Base-by-base conservation (phyloP, 306 rosid genomes). In the Rosa persica region DNA sequence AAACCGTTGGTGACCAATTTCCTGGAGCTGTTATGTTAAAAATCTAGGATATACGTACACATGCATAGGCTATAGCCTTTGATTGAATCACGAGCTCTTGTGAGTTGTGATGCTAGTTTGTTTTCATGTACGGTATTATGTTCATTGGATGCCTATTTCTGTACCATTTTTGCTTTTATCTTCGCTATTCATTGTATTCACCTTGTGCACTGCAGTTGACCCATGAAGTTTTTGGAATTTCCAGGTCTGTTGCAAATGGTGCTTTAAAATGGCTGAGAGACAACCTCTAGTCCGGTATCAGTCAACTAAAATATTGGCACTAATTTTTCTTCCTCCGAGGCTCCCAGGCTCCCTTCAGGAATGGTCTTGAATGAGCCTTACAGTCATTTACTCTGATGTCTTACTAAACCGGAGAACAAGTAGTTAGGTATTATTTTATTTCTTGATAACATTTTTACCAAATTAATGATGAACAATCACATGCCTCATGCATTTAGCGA, bases 241-340 rank as follows among this genome's bases (percentile, higher is more conserved):
- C 85, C 93, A 92, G 98, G 85, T 89, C 93, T 49, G 88, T 89
- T 52, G 91, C 98, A 70, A 86, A 87, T 77, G 97, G 93, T 80
- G 97, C 96, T 68, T 81, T 95, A 48, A 92, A 89, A 87, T 95
- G 98, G 98, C 86, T 95, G 78, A 95, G 90, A 79, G 98, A 95
- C 80, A 95, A 92, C 77, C 91, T 95, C 46, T 95, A 93, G 89
- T 22, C 47, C 43, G 72, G 73, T 76, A 42, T 60, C 54, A 38
- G 4, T 34, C 13, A 68, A 7, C 47, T 5, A 25, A 36, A 72
- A 17, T 7, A 3, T 49, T 9, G 67, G 67, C 57, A 58, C 5
- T 60, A 16, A 51, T 57, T 72, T 65, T 49, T 77, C 79, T 71
- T 74, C 25, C 79, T 75, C 64, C 51, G 19, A 61, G n/a, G 20